Conservation (phyloP, 148 eudicot genomes). For the Silene uniflora region DNA sequence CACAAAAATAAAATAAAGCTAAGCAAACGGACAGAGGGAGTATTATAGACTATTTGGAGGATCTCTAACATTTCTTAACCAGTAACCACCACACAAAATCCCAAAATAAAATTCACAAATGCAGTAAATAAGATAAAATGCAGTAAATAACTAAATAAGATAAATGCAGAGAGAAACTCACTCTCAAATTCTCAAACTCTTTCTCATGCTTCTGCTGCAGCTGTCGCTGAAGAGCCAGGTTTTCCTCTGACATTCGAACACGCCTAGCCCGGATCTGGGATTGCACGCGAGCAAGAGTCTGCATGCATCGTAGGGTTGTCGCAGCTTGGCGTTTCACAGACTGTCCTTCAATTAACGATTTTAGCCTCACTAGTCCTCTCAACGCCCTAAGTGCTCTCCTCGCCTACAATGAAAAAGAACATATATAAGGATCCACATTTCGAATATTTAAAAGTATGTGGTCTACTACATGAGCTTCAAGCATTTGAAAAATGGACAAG, state of each 20-base stretch:
- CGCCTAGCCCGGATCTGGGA: conserved; percentile 71
- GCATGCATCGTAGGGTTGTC: conserved; percentile 78
- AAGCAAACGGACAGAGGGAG: too few species aligned
- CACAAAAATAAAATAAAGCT: too few species aligned
- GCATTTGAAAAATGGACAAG: neutral
- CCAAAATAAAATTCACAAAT: neutral
- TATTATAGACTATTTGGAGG: too few species aligned
- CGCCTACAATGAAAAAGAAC: conserved; percentile 42
- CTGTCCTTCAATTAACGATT: conserved; percentile 69
- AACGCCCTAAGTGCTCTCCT: conserved; percentile 79
- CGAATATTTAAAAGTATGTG: neutral
- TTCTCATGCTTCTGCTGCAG: conserved; percentile 70
- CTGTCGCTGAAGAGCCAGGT: conserved; percentile 75
- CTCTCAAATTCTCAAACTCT: conserved; percentile 59
- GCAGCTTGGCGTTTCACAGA: conserved; percentile 87
- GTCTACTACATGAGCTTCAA: neutral
- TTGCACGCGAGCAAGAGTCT: conserved; percentile 78
- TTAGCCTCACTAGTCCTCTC: conserved; percentile 85
- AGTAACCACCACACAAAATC: neutral
- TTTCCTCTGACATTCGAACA: conserved; percentile 69
- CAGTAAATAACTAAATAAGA: too few species aligned
- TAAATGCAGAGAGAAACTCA: conserved; percentile 31
- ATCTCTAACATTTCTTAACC: too few species aligned
- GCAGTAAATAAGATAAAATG: neutral
- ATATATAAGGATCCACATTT: neutral